Conservation (phyloP, 1,284 basidiomycete species). For the Lignosus rhinocerotis region DNA sequence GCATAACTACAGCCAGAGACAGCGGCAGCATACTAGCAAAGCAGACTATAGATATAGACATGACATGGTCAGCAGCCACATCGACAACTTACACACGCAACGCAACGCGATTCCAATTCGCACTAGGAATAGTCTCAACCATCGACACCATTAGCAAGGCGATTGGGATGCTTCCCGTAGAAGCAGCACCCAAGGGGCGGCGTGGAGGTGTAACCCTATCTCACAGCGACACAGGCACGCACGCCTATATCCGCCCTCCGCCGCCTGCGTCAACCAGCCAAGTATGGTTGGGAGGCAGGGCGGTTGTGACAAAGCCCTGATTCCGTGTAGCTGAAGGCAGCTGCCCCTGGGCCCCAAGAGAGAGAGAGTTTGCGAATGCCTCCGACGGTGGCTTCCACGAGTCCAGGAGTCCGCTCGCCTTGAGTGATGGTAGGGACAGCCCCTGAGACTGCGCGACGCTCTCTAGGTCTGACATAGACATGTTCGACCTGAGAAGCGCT, state of each 20-base stretch:
- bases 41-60: not conserved
- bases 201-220: no score
- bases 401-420: constrained; percentile 70
- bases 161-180: not conserved
- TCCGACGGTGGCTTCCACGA: constrained; percentile 39
- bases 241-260: not conserved
- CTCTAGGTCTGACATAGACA: constrained; percentile 16
- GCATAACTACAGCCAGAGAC: not conserved
- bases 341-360: constrained; percentile 14
- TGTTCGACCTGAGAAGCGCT: constrained; percentile 20
- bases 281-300: not conserved
- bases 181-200: no score
- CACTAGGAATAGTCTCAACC: not conserved
- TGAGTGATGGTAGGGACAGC: constrained; percentile 58
- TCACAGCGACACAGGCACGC: not conserved
- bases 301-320: not conserved
- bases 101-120: not conserved
- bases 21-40: not conserved
- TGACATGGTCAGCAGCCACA: not conserved
- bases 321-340: not conserved
- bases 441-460: constrained; percentile 3
- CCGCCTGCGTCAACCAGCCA: not conserved
- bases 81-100: not conserved
- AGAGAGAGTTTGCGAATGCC: constrained; percentile 27
- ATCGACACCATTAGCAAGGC: not conserved